Evolutionary conservation across 257 asterid genomes (phyloP).

Genomic region (Phtheirospermum japonicum): DNA sequence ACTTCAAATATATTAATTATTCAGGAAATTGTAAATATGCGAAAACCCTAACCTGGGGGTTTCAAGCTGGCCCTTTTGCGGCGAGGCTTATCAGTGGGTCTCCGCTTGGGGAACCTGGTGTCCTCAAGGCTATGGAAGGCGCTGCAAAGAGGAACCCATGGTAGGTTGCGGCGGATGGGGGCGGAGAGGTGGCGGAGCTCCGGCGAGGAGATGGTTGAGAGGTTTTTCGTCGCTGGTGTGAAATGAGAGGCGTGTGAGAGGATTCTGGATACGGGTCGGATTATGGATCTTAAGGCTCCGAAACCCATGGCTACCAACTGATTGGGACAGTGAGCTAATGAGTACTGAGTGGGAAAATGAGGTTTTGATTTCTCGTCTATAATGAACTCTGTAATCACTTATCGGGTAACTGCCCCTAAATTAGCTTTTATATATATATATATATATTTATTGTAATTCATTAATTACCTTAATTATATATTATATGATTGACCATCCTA

Average conservation of each 20-base stretch:
- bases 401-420: too few relatives aligned
- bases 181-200: conserved; percentile 40
- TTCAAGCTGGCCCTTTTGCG: conserved; percentile 61
- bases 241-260: conserved; percentile 33
- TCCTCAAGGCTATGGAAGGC: conserved; percentile 74
- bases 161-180: conserved; percentile 37
- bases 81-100: conserved; percentile 59
- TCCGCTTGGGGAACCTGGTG: conserved; percentile 62
- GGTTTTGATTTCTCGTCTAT: conserved; percentile 12
- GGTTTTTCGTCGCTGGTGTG: conserved; percentile 28
- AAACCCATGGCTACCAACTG: conserved; percentile 41
- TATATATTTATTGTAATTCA: too few relatives aligned
- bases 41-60: conserved; percentile 55
- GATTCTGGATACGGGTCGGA: conserved; percentile 56
- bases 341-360: conserved; percentile 15
- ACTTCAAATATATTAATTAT: too few relatives aligned
- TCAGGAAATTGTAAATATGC: background rate
- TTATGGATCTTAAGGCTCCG: conserved; percentile 58
- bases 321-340: conserved; percentile 17
- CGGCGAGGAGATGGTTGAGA: conserved; percentile 35
- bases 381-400: too few relatives aligned
- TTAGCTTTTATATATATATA: too few relatives aligned
- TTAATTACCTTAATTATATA: too few relatives aligned
- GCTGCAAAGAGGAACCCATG: conserved; percentile 47
- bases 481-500: too few relatives aligned